Conservation (phyloP, 2,329 filamentous ascomycete genomes). For the Saccharata proteae region DNA sequence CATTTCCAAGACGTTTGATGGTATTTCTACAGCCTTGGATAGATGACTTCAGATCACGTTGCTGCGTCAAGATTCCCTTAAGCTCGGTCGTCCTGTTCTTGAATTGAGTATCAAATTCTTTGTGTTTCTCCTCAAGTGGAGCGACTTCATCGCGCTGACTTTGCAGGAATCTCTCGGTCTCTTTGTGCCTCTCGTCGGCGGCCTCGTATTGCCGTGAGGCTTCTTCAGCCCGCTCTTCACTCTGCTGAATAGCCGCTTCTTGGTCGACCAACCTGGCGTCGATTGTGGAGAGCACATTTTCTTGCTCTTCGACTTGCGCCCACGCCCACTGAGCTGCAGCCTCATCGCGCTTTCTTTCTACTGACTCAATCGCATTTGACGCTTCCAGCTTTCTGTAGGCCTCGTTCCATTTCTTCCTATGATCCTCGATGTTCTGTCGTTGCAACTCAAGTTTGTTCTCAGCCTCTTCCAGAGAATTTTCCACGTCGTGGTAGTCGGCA, state of each 20-base stretch:
- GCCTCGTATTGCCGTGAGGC: slow-evolving; percentile 31
- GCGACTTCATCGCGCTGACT: slow-evolving; percentile 23
- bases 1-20: slow-evolving; percentile 32
- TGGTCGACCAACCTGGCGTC: slow-evolving; percentile 19
- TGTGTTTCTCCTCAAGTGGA: slow-evolving; percentile 36
- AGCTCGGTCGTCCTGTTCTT: slow-evolving; percentile 43
- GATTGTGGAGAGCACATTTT: slow-evolving; percentile 13
- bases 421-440: slow-evolving; percentile 48
- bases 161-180: slow-evolving; percentile 22
- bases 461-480: slow-evolving; percentile 64
- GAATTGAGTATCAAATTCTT: slow-evolving; percentile 39
- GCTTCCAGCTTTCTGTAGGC: slow-evolving; percentile 51
- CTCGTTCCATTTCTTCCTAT: slow-evolving; percentile 47
- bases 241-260: slow-evolving; percentile 37
- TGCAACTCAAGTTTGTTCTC: slow-evolving; percentile 50
- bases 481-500: slow-evolving; percentile 76
- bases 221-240: slow-evolving; percentile 32
- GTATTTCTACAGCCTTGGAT: slow-evolving; percentile 46
- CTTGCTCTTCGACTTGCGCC: slow-evolving; percentile 1
- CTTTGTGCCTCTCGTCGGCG: slow-evolving; percentile 28
- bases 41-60: slow-evolving; percentile 41
- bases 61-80: slow-evolving; percentile 41
- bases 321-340: neutral
- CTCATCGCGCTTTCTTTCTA: neutral
- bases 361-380: slow-evolving; percentile 14